Evolutionary conservation across 192 early-diverging fungal species (phyloP).

Genomic region (Coemansia sp.): DNA sequence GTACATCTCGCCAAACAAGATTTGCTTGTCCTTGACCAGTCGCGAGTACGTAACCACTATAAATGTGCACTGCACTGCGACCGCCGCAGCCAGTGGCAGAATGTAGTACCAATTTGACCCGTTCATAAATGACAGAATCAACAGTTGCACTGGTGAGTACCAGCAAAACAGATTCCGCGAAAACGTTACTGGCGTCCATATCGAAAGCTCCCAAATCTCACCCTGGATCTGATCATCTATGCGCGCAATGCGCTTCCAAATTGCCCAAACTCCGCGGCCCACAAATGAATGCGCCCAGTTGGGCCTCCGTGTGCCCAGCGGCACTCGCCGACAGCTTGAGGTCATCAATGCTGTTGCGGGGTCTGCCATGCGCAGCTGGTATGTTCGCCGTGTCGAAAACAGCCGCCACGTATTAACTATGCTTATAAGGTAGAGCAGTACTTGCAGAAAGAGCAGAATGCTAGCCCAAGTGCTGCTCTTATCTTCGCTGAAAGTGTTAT

Average conservation of each 20-base stretch:
- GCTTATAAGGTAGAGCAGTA: slow-evolving; percentile 31
- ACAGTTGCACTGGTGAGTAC: slow-evolving; percentile 64
- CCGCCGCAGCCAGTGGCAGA: slow-evolving; percentile 54
- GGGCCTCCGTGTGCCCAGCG: slow-evolving; percentile 35
- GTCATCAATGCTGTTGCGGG: slow-evolving; percentile 10
- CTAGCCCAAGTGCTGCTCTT: slow-evolving; percentile 11
- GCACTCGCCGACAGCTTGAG: slow-evolving; percentile 36
- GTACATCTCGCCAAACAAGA: slow-evolving; percentile 59
- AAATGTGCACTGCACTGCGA: slow-evolving; percentile 57
- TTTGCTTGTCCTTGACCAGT: slow-evolving; percentile 62
- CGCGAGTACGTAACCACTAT: slow-evolving; percentile 32
- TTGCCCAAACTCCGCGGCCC: slow-evolving; percentile 27
- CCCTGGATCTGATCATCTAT: slow-evolving; percentile 42
- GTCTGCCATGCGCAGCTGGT: slow-evolving; percentile 46
- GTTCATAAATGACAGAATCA: slow-evolving; percentile 56
- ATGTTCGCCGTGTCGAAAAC: slow-evolving; percentile 31
- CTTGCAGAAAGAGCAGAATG: slow-evolving; percentile 27
- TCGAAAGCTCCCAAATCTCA: slow-evolving; percentile 54
- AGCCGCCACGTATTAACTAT: slow-evolving; percentile 39
- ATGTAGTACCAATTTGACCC: slow-evolving; percentile 61
- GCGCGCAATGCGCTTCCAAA: slow-evolving; percentile 34
- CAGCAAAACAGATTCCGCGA: slow-evolving; percentile 58
- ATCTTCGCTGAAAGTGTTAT: background rate
- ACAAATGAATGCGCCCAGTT: slow-evolving; percentile 37
- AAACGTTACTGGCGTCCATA: slow-evolving; percentile 52